These are phyloP conservation scores for Ophiostoma montium DNA, from an alignment of 2,329 filamentous ascomycete species.

Conservation along the genomic window DNA sequence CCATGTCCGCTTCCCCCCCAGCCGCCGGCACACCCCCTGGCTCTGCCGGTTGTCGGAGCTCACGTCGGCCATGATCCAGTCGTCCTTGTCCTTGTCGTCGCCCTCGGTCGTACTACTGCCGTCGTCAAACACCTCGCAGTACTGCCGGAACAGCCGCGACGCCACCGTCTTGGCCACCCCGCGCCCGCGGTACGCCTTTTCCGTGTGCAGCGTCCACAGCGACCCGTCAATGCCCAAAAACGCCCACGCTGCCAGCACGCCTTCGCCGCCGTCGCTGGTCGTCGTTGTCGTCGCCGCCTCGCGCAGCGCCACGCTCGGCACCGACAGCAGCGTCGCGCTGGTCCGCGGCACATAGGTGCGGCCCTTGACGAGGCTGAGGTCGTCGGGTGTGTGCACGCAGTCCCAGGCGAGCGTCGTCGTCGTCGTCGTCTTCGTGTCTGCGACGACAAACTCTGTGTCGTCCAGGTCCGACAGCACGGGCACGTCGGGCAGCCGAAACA, in stretches of 20 bases:
- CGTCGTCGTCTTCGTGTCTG: too few species aligned
- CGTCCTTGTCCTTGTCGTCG: conserved; percentile 30
- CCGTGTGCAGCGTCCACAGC: conserved; percentile 46
- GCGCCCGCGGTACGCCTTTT: conserved; percentile 42
- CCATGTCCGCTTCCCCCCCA: conserved; percentile 44
- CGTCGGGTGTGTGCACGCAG: conserved; percentile 27
- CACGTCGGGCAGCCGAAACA: conserved; percentile 35
- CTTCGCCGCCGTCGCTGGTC: too few species aligned
- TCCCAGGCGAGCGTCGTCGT: conserved; percentile 35
- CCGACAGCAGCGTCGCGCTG: conserved; percentile 29
- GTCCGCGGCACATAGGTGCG: conserved; percentile 42
- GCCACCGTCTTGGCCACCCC: conserved; percentile 51
- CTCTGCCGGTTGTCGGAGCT: conserved; percentile 45
- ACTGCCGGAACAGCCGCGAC: conserved; percentile 40
- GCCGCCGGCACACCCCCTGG: conserved; percentile 44
- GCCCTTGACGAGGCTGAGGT: conserved; percentile 40
- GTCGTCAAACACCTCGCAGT: conserved; percentile 24
- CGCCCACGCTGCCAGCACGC: conserved; percentile 46
- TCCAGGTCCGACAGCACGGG: conserved; percentile 26
- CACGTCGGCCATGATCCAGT: conserved; percentile 50
- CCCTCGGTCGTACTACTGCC: neutral
- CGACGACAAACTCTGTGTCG: conserved; percentile 13
- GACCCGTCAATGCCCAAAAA: conserved; percentile 48
- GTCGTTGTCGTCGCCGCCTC: neutral
- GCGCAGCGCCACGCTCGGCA: conserved; percentile 34